Conservation (phyloP, 768 basidiomycete species). For the Chiua virens region DNA sequence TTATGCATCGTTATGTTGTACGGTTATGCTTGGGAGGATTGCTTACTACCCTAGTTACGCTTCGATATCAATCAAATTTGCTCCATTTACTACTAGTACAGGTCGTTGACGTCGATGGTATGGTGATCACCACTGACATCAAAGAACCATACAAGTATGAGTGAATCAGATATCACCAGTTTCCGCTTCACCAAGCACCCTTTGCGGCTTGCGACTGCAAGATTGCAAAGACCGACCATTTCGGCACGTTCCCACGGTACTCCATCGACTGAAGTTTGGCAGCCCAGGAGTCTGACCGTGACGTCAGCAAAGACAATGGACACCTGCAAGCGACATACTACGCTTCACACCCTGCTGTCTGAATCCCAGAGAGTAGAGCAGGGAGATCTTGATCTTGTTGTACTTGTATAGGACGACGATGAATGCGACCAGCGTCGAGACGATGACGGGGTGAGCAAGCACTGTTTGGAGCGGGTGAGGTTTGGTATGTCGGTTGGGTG, state of each 20-base stretch:
- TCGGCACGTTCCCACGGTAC: constrained; percentile 14
- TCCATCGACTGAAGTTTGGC: constrained; percentile 19
- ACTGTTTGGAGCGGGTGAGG: not conserved
- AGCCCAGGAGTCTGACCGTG: constrained; percentile 8
- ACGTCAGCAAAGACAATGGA: not conserved
- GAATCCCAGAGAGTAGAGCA: constrained; percentile 1
- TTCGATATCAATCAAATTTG: not conserved
- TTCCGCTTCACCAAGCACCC: not conserved
- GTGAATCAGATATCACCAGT: too few relatives aligned
- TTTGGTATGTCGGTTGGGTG: too few relatives aligned
- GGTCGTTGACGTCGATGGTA: too few relatives aligned
- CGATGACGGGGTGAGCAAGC: constrained; percentile 10
- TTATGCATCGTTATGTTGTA: constrained; percentile 22
- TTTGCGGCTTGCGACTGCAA: constrained; percentile 8
- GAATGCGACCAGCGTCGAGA: constrained; percentile 13
- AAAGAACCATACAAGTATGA: too few relatives aligned
- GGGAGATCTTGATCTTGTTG: not conserved
- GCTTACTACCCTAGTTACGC: constrained; percentile 12
- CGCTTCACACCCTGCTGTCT: not conserved
- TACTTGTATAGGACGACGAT: constrained; percentile 5
- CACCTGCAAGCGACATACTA: constrained; percentile 2
- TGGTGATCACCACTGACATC: too few relatives aligned
- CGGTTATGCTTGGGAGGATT: constrained; percentile 12
- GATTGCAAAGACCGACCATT: constrained; percentile 3
- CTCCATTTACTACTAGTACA: not conserved